Evolutionary conservation across 768 basidiomycete genomes (phyloP).

Genomic region (Crepidotus variabilis): DNA sequence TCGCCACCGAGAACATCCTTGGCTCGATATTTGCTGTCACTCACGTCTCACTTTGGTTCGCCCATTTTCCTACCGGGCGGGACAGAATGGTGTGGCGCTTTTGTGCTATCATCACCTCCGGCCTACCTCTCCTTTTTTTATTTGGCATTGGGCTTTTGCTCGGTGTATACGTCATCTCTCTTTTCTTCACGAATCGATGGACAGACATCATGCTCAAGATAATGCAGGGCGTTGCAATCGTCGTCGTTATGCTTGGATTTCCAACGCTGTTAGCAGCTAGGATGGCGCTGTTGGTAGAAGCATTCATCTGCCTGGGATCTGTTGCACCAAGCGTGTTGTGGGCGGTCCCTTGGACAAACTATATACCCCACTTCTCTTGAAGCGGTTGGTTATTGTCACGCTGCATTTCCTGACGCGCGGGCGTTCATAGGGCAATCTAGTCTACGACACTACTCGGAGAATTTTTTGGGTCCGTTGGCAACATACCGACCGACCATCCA

Average conservation of each 20-base stretch:
- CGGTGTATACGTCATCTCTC: neutral
- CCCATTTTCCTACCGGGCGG: conserved; percentile 2
- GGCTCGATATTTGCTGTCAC: conserved; percentile 2
- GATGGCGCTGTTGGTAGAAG: conserved; percentile 1
- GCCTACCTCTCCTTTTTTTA: conserved; percentile 2
- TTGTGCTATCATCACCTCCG: neutral
- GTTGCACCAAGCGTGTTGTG: neutral
- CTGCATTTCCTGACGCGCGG: no score
- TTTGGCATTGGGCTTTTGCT: neutral
- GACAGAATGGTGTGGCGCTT: conserved; percentile 7
- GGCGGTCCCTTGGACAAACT: conserved; percentile 1
- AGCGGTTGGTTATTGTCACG: no score
- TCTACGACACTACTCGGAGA: no score
- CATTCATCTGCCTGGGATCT: neutral
- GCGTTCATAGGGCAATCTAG: no score
- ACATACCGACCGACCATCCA: no score
- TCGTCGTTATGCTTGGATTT: neutral
- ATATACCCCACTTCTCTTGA: conserved; percentile 15
- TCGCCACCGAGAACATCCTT: neutral
- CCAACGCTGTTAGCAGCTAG: neutral
- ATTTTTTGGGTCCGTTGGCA: no score
- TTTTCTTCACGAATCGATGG: neutral
- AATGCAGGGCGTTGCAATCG: neutral
- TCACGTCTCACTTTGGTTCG: conserved; percentile 4
- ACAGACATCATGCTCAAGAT: neutral